phyloP scores from a whole-genome alignment of 2,329 filamentous ascomycete species.

The Trichoderma sp. region DNA sequence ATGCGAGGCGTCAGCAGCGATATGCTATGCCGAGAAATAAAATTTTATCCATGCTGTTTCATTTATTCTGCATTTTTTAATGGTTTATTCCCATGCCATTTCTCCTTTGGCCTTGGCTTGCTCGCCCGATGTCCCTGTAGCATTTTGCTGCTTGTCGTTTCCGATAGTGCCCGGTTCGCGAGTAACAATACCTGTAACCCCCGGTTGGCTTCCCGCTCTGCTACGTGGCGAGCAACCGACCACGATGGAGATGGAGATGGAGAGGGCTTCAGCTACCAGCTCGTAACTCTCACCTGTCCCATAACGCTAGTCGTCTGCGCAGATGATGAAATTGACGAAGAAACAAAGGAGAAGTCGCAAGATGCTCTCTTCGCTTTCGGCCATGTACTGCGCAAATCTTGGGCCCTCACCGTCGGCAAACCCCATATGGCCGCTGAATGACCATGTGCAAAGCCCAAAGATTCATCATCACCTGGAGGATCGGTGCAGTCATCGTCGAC shows the following conservation, averaged over 20 bases:
- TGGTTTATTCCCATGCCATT: neutral
- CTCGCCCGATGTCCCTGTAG: constrained; percentile 3
- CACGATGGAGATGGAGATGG: constrained; percentile 8
- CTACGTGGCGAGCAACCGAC: constrained; percentile 17
- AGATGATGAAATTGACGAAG: neutral
- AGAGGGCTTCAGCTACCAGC: neutral
- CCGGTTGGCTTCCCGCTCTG: constrained; percentile 16
- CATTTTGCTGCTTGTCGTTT: neutral
- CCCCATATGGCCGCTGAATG: constrained; percentile 8
- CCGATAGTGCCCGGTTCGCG: constrained; percentile 7
- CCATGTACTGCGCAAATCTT: constrained; percentile 8
- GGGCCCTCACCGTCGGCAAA: constrained; percentile 18
- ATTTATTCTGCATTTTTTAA: neutral
- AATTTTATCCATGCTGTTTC: neutral
- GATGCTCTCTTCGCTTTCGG: constrained; percentile 8
- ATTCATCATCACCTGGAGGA: neutral
- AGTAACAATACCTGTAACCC: neutral
- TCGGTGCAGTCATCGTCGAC: neutral
- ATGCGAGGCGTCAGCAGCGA: constrained; percentile 14
- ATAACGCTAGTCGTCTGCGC: neutral
- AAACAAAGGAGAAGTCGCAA: neutral
- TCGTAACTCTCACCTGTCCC: neutral
- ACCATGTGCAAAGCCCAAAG: neutral
- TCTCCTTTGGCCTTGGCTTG: neutral
- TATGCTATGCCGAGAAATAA: constrained; percentile 12